Base-by-base conservation (phyloP, 2,329 filamentous ascomycete species). In the Xylariaceae sp. region DNA sequence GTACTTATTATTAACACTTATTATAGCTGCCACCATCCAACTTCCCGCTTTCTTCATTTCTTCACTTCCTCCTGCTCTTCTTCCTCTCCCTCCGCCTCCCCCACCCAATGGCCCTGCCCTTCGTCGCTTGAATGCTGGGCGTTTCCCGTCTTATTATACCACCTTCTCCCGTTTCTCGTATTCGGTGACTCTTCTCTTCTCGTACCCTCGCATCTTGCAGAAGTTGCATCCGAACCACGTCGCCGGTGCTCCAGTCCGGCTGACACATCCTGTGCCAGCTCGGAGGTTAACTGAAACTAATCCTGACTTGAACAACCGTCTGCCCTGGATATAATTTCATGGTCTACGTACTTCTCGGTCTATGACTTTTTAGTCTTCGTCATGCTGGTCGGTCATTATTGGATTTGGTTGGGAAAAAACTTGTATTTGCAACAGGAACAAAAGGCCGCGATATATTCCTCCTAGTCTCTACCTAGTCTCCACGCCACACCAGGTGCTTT, bases 11-110 rank as follows among this genome's bases (percentile, higher is more conserved):
- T 47, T 56, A 44, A 34, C 32, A 15, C 48, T 51, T 47, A 39
- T 58, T 59, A 60, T 64, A 36, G 19, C 52, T 36, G 42, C 51
- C 10, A 40, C 52, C 57, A 50, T 56, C 56, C 51, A 49, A 49
- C 48, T 49, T 51, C 36, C 39, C 48, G 34, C 48, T 54, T 53
- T 54, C 34, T 44, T 45, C 18, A 43, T 54, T 43, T 51, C 43
- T 37, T 44, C n/a, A n/a, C n/a, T 49, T 22, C 41, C 36, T 21
- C 51, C 13, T 39, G 54, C 42, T 50, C 50, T 51, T 22, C 58
- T 55, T 51, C 49, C 56, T 51, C 36, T 50, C 30, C 26, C 34
- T 32, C 46, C 15, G 43, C 21, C 51, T 43, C 51, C 46, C 45
- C 26, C 53, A 46, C 47, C 42, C 40, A n/a, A 3, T 29, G 48